Evolutionary conservation across 176 grass and related monocot genomes (phyloP).

Genomic region (Ampelocalamus luodianensis): DNA sequence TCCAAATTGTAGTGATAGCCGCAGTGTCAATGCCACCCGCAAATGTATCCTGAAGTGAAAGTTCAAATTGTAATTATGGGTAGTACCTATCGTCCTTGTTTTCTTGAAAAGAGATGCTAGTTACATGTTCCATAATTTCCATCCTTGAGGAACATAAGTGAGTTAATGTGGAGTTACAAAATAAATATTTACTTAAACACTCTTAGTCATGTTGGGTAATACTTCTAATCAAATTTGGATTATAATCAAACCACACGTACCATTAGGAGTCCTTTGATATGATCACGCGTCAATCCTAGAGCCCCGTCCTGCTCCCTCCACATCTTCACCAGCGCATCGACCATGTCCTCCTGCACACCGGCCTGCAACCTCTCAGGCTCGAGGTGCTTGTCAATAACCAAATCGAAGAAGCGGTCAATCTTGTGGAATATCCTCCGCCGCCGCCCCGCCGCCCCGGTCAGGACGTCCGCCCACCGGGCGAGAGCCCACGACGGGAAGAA

Average conservation of each 20-base stretch:
- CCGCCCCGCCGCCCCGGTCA: conserved; percentile 2
- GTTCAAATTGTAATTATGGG: neutral
- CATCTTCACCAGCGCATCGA: conserved; percentile 56
- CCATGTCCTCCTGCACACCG: conserved; percentile 50
- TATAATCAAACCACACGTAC: neutral
- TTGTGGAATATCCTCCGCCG: conserved; percentile 29
- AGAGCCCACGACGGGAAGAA: conserved; percentile 47
- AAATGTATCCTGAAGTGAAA: conserved; percentile 45
- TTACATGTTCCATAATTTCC: too few species aligned
- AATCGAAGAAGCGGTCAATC: conserved; percentile 53
- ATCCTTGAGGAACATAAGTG: too few species aligned
- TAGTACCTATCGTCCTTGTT: neutral
- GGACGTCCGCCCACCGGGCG: conserved; percentile 25
- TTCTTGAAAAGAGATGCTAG: too few species aligned
- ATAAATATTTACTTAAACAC: too few species aligned
- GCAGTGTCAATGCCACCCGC: conserved; percentile 43
- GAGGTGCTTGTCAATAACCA: conserved; percentile 49
- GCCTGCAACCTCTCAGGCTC: conserved; percentile 29
- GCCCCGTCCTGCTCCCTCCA: conserved; percentile 44
- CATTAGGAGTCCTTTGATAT: conserved; percentile 54
- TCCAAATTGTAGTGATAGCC: conserved; percentile 42
- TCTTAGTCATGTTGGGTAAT: too few species aligned
- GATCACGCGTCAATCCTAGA: conserved; percentile 20
- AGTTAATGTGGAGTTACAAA: too few species aligned
- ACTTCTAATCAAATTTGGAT: neutral